phyloP scores from a whole-genome alignment of 2,329 filamentous ascomycete genomes.

The Cordyceps sp. region DNA sequence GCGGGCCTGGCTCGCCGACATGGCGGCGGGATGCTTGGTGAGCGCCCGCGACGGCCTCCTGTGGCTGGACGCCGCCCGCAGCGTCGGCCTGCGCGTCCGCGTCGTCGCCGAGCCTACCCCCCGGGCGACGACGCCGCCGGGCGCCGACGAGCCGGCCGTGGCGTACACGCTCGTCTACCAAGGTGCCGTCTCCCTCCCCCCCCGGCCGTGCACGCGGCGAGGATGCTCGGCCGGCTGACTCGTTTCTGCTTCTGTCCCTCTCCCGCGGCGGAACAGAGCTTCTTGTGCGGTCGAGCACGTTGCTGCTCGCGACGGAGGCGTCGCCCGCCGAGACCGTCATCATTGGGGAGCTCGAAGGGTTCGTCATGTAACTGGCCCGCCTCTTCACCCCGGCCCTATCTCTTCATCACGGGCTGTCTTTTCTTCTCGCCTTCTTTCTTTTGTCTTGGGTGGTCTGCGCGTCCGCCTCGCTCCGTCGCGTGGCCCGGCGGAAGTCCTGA shows the following conservation, averaged over 20 bases:
- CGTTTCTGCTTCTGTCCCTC: background rate
- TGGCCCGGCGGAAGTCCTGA: no score
- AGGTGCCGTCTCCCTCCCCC: conserved; percentile 29
- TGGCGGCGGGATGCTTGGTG: conserved; percentile 8
- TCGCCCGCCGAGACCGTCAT: conserved; percentile 47
- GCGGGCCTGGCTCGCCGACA: conserved; percentile 49
- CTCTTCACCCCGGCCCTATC: no score
- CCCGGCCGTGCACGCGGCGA: background rate
- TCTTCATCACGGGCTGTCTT: no score
- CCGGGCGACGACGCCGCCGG: conserved; percentile 11
- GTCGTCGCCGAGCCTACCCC: conserved; percentile 21
- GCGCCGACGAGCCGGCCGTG: conserved; percentile 26
- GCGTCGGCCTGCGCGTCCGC: conserved; percentile 52
- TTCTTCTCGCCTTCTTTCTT: no score
- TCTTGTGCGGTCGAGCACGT: conserved; percentile 43
- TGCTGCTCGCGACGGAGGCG: conserved; percentile 50
- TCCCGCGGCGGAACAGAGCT: conserved; percentile 34
- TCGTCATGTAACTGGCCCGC: no score
- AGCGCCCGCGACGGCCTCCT: conserved; percentile 25
- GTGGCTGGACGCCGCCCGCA: conserved; percentile 48
- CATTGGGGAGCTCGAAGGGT: conserved; percentile 32
- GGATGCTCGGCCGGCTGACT: no score
- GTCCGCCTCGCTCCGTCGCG: no score
- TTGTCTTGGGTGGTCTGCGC: no score
- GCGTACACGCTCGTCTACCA: conserved; percentile 56